Conservation (phyloP, 2,329 filamentous ascomycete genomes). For the Alternaria incomplexa region DNA sequence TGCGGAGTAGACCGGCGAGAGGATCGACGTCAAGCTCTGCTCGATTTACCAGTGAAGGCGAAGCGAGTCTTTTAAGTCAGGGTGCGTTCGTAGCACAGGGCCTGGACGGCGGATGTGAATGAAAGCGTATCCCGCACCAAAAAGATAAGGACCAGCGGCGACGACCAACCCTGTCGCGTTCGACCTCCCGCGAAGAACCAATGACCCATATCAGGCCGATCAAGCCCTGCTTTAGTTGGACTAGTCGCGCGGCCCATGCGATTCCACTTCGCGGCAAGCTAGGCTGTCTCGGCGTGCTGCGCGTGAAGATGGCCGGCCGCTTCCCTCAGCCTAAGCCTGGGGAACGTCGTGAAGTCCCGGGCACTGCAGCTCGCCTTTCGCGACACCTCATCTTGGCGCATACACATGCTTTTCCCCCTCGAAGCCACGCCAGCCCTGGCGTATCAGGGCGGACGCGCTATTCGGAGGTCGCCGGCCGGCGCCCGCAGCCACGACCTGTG, state of each 20-base stretch:
- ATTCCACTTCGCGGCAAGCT: slow-evolving; percentile 11
- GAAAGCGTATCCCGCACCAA: slow-evolving; percentile 34
- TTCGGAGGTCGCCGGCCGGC: slow-evolving; percentile 9
- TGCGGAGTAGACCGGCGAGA: slow-evolving; percentile 6
- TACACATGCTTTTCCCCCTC: slow-evolving; percentile 7
- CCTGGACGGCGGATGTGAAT: slow-evolving; percentile 5
- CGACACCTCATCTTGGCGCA: neutral
- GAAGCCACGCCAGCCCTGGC: slow-evolving; percentile 3
- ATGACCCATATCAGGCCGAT: slow-evolving; percentile 13
- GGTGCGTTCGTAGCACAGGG: slow-evolving; percentile 14
- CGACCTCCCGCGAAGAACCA: slow-evolving; percentile 7
- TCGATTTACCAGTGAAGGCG: slow-evolving; percentile 5
- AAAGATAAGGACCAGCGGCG: slow-evolving; percentile 42
- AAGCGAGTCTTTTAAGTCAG: slow-evolving; percentile 16
- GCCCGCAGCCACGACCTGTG: neutral
- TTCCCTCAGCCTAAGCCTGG: slow-evolving; percentile 5
- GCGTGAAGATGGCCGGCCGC: slow-evolving; percentile 5
- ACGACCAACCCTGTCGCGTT: slow-evolving; percentile 9
- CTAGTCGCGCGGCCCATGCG: slow-evolving; percentile 8
- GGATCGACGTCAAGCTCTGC: slow-evolving; percentile 13
- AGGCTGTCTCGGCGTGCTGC: slow-evolving; percentile 9
- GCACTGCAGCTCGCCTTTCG: slow-evolving; percentile 8
- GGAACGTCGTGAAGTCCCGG: neutral
- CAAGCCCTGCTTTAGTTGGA: slow-evolving; percentile 7
- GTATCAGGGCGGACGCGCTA: neutral